Base-by-base conservation (phyloP, 441 rosid species). In the Syzygium syzygioides region DNA sequence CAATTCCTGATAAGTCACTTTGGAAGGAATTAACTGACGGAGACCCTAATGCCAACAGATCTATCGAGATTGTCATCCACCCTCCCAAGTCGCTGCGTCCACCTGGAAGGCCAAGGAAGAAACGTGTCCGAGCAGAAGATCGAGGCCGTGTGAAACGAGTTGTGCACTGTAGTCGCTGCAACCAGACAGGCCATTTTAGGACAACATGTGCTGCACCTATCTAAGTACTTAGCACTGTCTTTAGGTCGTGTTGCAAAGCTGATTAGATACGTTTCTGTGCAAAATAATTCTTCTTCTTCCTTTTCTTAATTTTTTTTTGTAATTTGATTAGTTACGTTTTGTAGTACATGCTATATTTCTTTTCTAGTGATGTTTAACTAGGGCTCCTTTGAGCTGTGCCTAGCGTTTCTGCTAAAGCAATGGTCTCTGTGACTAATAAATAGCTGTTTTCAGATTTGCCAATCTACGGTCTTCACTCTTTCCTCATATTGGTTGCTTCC, bases 171-270 rank as follows among this genome's bases (percentile, higher is more conserved):
- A 97, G 99, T 89, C 96, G 98, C 37, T 98, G 99, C 93, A 97
- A 98, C 90, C 99, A 98, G 93, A 97, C 99, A 5, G 98, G 99
- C 26, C 99, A 98, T 93, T 98, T 98, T 92, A 94, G 99, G 93
- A 96, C 99, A 88, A 97, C 99, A 12, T 97, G 98, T 93, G 98
- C 98, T 86, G 97, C 99, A 17, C 99, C 99, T 48, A 97, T 97
- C 89, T 98, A 92, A 90, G 91, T 50, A 88, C 52, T 76, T 76
- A 23, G 83, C 18, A 76, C n/a, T 76, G 5, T 76, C n/a, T 76
- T 41, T 76, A 76, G 83, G 83, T 41, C 18, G n/a, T 76, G 52
- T 13, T 76, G 83, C 83, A 23, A 76, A 76, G 52, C 52, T 76
- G 83, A 76, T 76, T 41, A 45, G 83, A 76, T 41, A 41, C 52